Evolutionary conservation across 75 land plant species (phyloP).

Genomic region (Pinus albicaulis): DNA sequence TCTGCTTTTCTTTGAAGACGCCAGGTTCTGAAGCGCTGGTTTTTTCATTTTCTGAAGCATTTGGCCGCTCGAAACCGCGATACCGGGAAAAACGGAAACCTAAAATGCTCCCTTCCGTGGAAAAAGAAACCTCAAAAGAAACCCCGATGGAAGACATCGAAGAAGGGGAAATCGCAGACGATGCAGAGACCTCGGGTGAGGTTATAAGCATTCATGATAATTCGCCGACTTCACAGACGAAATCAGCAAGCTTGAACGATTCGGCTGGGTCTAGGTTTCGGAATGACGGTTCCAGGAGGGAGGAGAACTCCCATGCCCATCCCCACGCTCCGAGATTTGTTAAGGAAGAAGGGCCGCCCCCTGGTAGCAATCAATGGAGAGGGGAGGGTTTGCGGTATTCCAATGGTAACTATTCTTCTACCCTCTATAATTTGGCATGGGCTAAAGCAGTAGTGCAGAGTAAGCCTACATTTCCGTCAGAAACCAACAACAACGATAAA

Average conservation of each 20-base stretch:
- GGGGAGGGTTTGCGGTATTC: slow-evolving; percentile 29
- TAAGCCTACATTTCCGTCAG: slow-evolving; percentile 27
- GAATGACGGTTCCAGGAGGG: slow-evolving; percentile 27
- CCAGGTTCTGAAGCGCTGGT: too few species aligned
- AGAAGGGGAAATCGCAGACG: slow-evolving; percentile 52
- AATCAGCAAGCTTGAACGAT: slow-evolving; percentile 6
- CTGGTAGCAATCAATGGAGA: slow-evolving; percentile 16
- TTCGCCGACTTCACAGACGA: slow-evolving; percentile 9
- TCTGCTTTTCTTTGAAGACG: not conserved
- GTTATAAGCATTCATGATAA: not conserved
- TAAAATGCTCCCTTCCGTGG: not conserved
- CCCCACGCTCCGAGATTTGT: not conserved
- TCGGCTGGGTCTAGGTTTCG: slow-evolving; percentile 33
- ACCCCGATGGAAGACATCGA: slow-evolving; percentile 23
- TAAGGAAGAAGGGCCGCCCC: slow-evolving; percentile 4
- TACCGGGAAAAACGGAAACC: not conserved
- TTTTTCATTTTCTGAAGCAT: not conserved
- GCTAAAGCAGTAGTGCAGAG: slow-evolving; percentile 73
- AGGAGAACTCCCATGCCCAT: not conserved
- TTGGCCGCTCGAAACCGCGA: not conserved
- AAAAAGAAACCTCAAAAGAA: not conserved
- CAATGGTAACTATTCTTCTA: slow-evolving; percentile 26
- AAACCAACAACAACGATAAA: slow-evolving; percentile 11
- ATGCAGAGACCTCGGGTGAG: not conserved
- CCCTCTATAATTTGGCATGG: slow-evolving; percentile 76